A percentile compares a stretch with the other conserved stretches of the same genome.
These are phyloP conservation scores for Mucor irregularis DNA, from an alignment of 371 early-diverging fungal species.

Conservation along the genomic window DNA sequence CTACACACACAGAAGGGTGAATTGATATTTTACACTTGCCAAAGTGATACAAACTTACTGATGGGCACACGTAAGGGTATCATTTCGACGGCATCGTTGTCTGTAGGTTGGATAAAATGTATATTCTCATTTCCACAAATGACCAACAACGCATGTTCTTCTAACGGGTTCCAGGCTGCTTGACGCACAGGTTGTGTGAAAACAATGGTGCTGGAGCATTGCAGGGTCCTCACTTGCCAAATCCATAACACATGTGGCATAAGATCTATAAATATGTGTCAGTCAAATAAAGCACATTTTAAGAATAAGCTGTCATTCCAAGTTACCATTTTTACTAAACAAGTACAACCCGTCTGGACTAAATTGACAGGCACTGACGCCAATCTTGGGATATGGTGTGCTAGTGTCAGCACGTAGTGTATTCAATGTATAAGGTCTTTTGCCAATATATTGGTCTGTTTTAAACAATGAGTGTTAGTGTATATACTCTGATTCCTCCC, in stretches of 20 bases:
- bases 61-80: constrained; percentile 21
- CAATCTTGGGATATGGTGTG: constrained; percentile 60
- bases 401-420: constrained; percentile 55
- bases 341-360: constrained; percentile 58
- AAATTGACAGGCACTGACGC: constrained; percentile 61
- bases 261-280: constrained; percentile 42
- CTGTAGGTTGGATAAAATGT: constrained; percentile 36
- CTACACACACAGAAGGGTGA: constrained; percentile 20
- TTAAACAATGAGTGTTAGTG: no score
- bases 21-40: background rate
- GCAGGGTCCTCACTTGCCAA: constrained; percentile 52
- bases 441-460: constrained; percentile 4
- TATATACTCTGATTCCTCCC: no score
- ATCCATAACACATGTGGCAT: constrained; percentile 68
- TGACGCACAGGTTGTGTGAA: constrained; percentile 50
- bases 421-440: constrained; percentile 46
- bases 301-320: background rate
- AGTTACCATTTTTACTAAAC: constrained; percentile 31
- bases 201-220: constrained; percentile 44
- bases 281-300: no score
- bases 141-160: constrained; percentile 45
- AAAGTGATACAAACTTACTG: constrained; percentile 14
- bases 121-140: constrained; percentile 53
- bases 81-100: constrained; percentile 4
- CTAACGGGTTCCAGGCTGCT: constrained; percentile 61